A percentile compares a stretch with the other conserved stretches of the same genome.
These are phyloP conservation scores for Talaromyces adpressus DNA, from an alignment of 495 filamentous ascomycete species.

Conservation along the genomic window DNA sequence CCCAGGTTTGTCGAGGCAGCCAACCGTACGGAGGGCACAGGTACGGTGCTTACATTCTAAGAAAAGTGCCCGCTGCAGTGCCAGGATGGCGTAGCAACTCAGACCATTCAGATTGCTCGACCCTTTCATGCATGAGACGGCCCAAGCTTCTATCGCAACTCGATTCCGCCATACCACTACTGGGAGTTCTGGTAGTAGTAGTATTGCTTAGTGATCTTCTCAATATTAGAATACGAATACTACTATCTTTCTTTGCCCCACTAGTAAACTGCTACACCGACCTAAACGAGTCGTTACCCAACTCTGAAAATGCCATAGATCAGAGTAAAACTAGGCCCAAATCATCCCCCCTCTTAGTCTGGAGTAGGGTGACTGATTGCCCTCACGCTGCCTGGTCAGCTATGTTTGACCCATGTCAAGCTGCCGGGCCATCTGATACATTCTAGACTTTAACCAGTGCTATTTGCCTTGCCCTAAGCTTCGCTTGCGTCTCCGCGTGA, in stretches of 20 bases:
- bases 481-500: conserved; percentile 10
- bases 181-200: not conserved
- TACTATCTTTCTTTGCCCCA: not conserved
- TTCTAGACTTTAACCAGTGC: conserved; percentile 17
- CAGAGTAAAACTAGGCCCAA: not conserved
- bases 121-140: not conserved
- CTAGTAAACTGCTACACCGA: not conserved
- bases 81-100: not conserved
- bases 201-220: not conserved
- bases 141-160: conserved; percentile 3
- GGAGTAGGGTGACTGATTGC: not conserved
- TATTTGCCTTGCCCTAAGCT: conserved; percentile 1
- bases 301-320: not conserved
- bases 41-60: not conserved
- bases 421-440: conserved; percentile 34
- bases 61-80: conserved; percentile 4
- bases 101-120: not conserved
- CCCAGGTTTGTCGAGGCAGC: not conserved
- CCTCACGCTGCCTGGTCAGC: conserved; percentile 10
- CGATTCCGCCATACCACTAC: not conserved
- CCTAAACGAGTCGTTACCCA: not conserved
- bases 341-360: conserved; percentile 8
- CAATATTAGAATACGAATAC: not conserved
- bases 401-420: not conserved
- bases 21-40: not conserved